Conservation (phyloP, 2,329 filamentous ascomycete species). For the Alternaria gansuensis region DNA sequence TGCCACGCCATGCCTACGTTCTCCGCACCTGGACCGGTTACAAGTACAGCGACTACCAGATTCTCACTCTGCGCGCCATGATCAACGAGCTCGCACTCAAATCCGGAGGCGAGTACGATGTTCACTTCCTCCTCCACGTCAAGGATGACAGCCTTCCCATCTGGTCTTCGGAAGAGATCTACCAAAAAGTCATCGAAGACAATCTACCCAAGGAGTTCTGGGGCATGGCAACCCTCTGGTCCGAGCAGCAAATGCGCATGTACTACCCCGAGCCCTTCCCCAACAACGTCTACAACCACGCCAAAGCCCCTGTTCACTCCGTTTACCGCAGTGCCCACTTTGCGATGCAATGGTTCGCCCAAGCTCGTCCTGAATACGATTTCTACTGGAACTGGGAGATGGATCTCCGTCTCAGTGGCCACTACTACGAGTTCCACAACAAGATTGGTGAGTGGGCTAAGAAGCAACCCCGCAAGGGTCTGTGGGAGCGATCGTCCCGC, state of each 20-base stretch:
- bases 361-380: constrained; percentile 62
- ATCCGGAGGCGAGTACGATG: constrained; percentile 85
- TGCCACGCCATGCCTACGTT: constrained; percentile 78
- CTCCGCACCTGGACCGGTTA: constrained; percentile 86
- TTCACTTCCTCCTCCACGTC: constrained; percentile 85
- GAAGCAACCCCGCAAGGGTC: constrained; percentile 73
- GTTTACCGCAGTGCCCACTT: constrained; percentile 76
- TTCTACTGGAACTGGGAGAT: constrained; percentile 88
- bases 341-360: constrained; percentile 62
- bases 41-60: constrained; percentile 78
- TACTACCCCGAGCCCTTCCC: constrained; percentile 90
- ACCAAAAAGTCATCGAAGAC: constrained; percentile 71
- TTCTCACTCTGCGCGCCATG: constrained; percentile 81
- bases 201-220: constrained; percentile 84
- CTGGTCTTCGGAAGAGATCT: constrained; percentile 77
- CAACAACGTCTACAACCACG: constrained; percentile 72
- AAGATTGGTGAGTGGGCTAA: constrained; percentile 70
- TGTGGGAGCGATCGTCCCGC: constrained; percentile 77
- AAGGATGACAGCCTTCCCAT: constrained; percentile 79
- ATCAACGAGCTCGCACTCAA: constrained; percentile 82
- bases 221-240: constrained; percentile 90
- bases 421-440: constrained; percentile 82
- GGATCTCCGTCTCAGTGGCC: constrained; percentile 80
- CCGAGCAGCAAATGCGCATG: constrained; percentile 88
- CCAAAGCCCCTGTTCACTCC: constrained; percentile 75